Percentiles rank a stretch among this genome's conserved stretches.
Conservation (phyloP, 164 flowering plant species). For the Tetrastigma voinierianum region DNA sequence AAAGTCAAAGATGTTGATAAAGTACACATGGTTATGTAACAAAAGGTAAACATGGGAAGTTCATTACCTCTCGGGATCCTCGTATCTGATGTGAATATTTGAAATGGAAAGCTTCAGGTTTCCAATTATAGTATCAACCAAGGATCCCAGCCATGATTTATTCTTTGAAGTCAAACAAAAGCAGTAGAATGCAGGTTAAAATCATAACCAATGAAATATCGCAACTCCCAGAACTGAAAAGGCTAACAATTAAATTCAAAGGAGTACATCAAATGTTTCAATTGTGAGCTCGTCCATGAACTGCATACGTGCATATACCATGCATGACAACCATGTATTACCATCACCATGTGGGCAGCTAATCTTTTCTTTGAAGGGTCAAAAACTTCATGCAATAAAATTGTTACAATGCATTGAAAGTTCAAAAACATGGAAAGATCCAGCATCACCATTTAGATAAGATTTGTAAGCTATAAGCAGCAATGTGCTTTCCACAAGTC, state of each 20-base stretch:
- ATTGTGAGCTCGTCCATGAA: background rate
- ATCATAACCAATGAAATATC: background rate
- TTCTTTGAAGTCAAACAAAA: constrained; percentile 46
- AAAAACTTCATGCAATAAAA: background rate
- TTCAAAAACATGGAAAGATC: background rate
- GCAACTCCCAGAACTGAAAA: background rate
- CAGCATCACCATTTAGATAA: background rate
- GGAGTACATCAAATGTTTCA: background rate
- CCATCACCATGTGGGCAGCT: background rate
- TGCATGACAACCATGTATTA: background rate
- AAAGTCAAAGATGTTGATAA: constrained; percentile 6
- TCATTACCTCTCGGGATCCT: constrained; percentile 87
- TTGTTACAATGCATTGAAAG: background rate
- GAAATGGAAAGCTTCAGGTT: constrained; percentile 94
- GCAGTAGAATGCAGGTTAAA: background rate
- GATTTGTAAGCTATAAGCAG: background rate
- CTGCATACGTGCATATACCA: background rate
- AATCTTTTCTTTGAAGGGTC: background rate
- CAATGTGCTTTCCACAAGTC: background rate
- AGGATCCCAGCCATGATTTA: constrained; percentile 94
- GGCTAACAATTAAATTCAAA: background rate
- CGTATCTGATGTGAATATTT: constrained; percentile 97
- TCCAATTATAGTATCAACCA: constrained; percentile 88
- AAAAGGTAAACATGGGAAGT: background rate
- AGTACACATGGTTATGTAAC: background rate